These are phyloP conservation scores for Pseudocercospora eumusae DNA, from an alignment of 2,329 filamentous ascomycete genomes.

Conservation along the genomic window DNA sequence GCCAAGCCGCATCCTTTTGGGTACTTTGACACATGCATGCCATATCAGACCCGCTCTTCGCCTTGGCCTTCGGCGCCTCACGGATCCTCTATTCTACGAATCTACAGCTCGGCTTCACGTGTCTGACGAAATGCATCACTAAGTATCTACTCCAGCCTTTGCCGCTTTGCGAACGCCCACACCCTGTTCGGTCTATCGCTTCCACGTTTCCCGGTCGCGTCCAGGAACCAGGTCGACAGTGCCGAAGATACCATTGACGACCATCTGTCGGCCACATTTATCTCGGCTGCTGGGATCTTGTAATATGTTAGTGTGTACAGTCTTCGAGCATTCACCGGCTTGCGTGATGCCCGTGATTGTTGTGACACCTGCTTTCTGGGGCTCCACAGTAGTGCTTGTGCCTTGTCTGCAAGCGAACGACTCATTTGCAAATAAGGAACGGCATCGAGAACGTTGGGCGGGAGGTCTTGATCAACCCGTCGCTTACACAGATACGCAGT, in stretches of 20 bases:
- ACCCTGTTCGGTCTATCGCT: neutral
- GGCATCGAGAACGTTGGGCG: slow-evolving; percentile 3
- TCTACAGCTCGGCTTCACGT: slow-evolving; percentile 4
- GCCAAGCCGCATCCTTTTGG: neutral
- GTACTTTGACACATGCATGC: slow-evolving; percentile 1
- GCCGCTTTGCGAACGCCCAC: neutral
- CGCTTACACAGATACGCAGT: slow-evolving; percentile 1
- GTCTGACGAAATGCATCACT: neutral
- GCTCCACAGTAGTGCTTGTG: neutral
- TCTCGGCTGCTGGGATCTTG: slow-evolving; percentile 8
- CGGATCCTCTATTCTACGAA: neutral
- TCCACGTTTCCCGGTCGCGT: neutral
- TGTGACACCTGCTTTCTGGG: slow-evolving; percentile 9
- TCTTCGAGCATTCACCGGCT: slow-evolving; percentile 9
- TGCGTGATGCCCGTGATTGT: slow-evolving; percentile 15
- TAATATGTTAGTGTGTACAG: neutral
- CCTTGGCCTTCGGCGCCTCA: neutral
- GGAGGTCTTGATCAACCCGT: slow-evolving; percentile 10
- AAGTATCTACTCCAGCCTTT: slow-evolving; percentile 2
- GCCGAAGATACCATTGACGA: neutral
- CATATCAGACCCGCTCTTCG: neutral
- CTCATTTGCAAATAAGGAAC: slow-evolving; percentile 6
- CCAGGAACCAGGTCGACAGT: slow-evolving; percentile 3
- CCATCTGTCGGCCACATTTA: slow-evolving; percentile 1
- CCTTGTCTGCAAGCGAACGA: slow-evolving; percentile 10